Evolutionary conservation across 441 rosid species (phyloP), one percentile per base, ranked within the genome.

Genomic region (Sinapis alba): DNA sequence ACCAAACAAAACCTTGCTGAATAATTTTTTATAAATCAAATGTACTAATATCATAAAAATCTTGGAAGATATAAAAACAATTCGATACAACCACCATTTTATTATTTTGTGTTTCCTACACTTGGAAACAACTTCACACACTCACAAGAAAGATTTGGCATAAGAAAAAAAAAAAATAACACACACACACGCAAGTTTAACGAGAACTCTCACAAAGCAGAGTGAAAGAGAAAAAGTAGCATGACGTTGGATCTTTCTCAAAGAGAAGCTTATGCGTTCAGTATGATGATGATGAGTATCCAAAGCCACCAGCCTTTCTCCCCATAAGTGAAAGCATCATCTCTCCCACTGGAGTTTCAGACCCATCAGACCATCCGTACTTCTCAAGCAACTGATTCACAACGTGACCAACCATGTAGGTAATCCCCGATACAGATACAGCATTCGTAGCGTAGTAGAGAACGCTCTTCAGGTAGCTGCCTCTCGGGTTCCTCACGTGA

Each of bases 351-450:
- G 74, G 78, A 21, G 74, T 43, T 69, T 58, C 79, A 1, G 72
- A 32, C 50, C 78, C 82, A 26, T 78, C 75, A 20, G 87, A 85
- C 89, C 84, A 83, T 24, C 88, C 87, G 11, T 86, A 70, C 73
- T 84, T 69, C 65, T 84, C 83, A 41, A 89, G 50, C 20, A 95
- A 81, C 36, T 81, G 76, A 20, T 76, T 67, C 57, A 95, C 13
- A 43, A 91, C 82, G 59, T 79, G 75, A 2, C 98, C 98, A 1
- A 61, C 86, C 8, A 82, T 23, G 58, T 82, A 95, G 1, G 97
- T 87, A 65, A 83, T 71, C 30, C 94, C 97, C 0, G 97, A 89
- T 11, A 84, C 86, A 6, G 60, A 26, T 7, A 87, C 16, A 50
- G 89, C 96, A 21, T 75, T 45, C 30, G 1, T 18, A 0, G 84